Evolutionary conservation across 495 filamentous ascomycete species (phyloP).

Genomic region (Penicillium dipodomyicola): DNA sequence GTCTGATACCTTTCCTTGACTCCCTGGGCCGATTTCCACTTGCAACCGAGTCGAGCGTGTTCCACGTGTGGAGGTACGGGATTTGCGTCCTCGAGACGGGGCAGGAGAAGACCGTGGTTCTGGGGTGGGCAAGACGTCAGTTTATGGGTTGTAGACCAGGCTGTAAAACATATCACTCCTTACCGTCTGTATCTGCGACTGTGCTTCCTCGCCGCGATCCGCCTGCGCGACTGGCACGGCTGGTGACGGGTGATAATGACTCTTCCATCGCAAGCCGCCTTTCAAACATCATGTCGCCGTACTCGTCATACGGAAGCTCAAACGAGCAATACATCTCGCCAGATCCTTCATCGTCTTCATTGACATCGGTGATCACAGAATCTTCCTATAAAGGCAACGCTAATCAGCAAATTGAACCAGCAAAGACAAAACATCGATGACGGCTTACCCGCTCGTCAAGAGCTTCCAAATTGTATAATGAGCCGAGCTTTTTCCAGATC

Average conservation of each 20-base stretch:
- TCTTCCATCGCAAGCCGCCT: constrained; percentile 60
- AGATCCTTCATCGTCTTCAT: constrained; percentile 57
- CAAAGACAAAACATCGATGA: not conserved
- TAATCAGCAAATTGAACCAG: constrained; percentile 9
- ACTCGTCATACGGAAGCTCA: constrained; percentile 73
- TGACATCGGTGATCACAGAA: constrained; percentile 51
- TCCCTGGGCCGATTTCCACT: constrained; percentile 36
- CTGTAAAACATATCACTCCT: constrained; percentile 13
- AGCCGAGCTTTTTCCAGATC: constrained; percentile 85
- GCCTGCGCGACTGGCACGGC: constrained; percentile 48
- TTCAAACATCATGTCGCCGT: constrained; percentile 69
- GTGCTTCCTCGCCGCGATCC: constrained; percentile 46
- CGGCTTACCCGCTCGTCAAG: constrained; percentile 76
- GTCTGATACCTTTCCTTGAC: constrained; percentile 33
- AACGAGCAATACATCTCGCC: constrained; percentile 66
- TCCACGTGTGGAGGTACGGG: constrained; percentile 37
- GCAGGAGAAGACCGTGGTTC: constrained; percentile 51
- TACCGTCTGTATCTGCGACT: constrained; percentile 55
- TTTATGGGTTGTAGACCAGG: constrained; percentile 5
- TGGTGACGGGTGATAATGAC: constrained; percentile 55
- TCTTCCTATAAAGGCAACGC: constrained; percentile 42
- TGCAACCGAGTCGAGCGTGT: constrained; percentile 46
- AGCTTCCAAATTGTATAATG: constrained; percentile 82
- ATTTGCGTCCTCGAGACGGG: constrained; percentile 46
- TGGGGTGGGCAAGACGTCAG: constrained; percentile 21